Percentiles rank a stretch among this genome's conserved stretches.
These are phyloP conservation scores for Talaromyces amestolkiae DNA, from an alignment of 2,329 filamentous ascomycete genomes.

Conservation along the genomic window DNA sequence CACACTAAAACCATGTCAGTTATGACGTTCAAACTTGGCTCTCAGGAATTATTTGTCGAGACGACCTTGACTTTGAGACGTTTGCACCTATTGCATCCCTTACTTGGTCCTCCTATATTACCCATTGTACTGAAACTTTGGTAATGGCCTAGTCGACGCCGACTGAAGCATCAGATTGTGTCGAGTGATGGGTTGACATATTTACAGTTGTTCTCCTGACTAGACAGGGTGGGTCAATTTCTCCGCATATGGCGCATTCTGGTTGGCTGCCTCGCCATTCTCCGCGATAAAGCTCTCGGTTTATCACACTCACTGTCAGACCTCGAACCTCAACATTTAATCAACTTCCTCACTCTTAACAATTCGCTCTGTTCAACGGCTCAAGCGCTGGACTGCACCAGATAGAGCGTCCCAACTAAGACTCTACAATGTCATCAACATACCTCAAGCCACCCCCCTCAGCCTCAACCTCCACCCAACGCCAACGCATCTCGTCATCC, in stretches of 20 bases:
- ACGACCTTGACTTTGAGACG: conserved; percentile 12
- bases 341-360: neutral
- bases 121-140: neutral
- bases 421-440: conserved; percentile 18
- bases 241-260: neutral
- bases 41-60: too few species aligned
- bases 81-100: conserved; percentile 6
- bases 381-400: too few species aligned
- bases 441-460: conserved; percentile 29
- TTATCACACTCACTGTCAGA: neutral
- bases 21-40: neutral
- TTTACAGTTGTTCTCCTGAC: neutral
- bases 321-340: neutral
- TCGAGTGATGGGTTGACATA: neutral
- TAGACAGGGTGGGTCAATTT: neutral
- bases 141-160: neutral
- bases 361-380: neutral
- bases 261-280: neutral
- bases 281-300: neutral
- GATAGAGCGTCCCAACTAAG: too few species aligned
- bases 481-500: conserved; percentile 27
- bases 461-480: conserved; percentile 10
- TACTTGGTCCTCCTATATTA: conserved; percentile 7
- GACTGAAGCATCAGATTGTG: neutral
- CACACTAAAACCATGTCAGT: neutral